These are phyloP conservation scores for Blastocladiella emersonii DNA, from an alignment of 371 early-diverging fungal genomes.

Conservation along the genomic window DNA sequence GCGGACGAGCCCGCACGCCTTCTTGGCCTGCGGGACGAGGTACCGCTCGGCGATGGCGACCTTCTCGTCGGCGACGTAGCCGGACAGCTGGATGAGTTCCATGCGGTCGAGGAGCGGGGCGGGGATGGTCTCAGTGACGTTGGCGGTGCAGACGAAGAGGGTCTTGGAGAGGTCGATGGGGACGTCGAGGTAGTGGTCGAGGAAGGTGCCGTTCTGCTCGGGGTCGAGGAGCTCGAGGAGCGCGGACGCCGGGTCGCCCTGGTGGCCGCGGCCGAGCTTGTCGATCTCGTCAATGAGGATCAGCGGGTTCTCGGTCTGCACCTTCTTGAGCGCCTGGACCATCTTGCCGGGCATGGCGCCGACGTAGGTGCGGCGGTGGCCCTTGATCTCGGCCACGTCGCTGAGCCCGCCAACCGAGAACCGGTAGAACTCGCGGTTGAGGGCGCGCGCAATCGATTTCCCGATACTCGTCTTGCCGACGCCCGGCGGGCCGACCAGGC, in stretches of 20 bases:
- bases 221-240: constrained; percentile 91
- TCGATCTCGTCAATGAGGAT: constrained; percentile 96
- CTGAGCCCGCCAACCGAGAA: constrained; percentile 93
- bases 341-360: constrained; percentile 99
- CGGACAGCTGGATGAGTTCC: constrained; percentile 90
- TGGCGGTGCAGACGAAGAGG: constrained; percentile 95
- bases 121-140: constrained; percentile 88
- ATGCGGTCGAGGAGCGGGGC: constrained; percentile 92
- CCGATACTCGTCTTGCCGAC: constrained; percentile 85
- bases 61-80: constrained; percentile 94
- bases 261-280: constrained; percentile 91
- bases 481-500: constrained; percentile 89
- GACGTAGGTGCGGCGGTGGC: constrained; percentile 94
- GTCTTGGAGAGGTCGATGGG: constrained; percentile 92
- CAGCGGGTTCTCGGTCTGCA: constrained; percentile 91
- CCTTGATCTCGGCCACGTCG: constrained; percentile 97
- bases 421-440: constrained; percentile 85
- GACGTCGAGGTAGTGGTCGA: constrained; percentile 97
- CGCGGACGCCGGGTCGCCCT: constrained; percentile 93
- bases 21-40: constrained; percentile 67
- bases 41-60: constrained; percentile 85
- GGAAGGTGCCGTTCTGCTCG: constrained; percentile 87
- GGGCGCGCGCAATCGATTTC: constrained; percentile 86
- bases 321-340: constrained; percentile 91
- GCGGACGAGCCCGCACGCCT: constrained; percentile 60